Conservation (phyloP, 2,329 filamentous ascomycete species). For the Periglandula ipomoeae region DNA sequence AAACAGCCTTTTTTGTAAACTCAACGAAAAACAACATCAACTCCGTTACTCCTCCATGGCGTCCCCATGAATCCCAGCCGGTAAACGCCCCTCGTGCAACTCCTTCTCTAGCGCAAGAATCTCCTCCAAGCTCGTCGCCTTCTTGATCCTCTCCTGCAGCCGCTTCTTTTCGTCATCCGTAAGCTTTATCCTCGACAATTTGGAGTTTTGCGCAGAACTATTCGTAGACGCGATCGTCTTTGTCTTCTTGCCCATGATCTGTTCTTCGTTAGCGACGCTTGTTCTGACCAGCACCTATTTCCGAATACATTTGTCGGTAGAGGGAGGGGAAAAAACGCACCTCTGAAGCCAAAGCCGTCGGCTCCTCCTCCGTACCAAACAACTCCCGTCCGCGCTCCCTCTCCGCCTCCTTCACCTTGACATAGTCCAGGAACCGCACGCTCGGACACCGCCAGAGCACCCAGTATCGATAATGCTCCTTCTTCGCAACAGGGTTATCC, state of each 20-base stretch:
- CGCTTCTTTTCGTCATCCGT: slow-evolving; percentile 82
- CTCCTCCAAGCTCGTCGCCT: slow-evolving; percentile 81
- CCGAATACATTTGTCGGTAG: background rate
- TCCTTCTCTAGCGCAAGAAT: slow-evolving; percentile 87
- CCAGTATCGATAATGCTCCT: slow-evolving; percentile 94
- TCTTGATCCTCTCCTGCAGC: slow-evolving; percentile 78
- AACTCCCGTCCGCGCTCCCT: slow-evolving; percentile 66
- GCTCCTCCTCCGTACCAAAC: slow-evolving; percentile 71
- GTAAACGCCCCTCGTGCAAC: slow-evolving; percentile 79
- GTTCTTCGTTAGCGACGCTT: too few species aligned
- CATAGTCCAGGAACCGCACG: slow-evolving; percentile 85
- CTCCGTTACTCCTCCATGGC: slow-evolving; percentile 51
- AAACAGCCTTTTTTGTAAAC: too few species aligned
- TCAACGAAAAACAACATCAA: background rate
- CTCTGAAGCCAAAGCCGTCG: slow-evolving; percentile 70
- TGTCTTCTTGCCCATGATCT: slow-evolving; percentile 81
- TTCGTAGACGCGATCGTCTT: slow-evolving; percentile 51
- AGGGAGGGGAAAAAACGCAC: slow-evolving; percentile 23
- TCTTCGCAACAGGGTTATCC: slow-evolving; percentile 85
- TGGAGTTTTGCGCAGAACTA: slow-evolving; percentile 38
- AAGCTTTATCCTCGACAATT: slow-evolving; percentile 70
- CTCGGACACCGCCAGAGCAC: slow-evolving; percentile 77
- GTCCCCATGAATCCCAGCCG: slow-evolving; percentile 51
- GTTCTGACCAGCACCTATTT: too few species aligned
- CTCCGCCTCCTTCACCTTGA: slow-evolving; percentile 83